Evolutionary conservation across 2,329 filamentous ascomycete genomes (phyloP).

Genomic region (Fusarium solani-melongenae): DNA sequence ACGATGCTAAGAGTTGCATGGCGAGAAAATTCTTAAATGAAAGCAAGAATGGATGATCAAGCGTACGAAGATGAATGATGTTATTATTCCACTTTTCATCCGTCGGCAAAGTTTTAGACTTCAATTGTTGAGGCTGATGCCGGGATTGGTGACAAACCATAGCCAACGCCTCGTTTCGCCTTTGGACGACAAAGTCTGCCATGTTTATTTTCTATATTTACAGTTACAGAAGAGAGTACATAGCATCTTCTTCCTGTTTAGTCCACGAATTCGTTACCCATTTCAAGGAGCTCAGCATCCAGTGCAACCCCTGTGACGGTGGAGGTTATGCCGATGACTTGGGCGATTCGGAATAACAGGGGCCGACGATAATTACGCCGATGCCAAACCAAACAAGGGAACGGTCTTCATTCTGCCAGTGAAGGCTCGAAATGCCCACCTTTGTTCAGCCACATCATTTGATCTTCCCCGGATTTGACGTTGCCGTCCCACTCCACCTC

Average conservation of each 20-base stretch:
- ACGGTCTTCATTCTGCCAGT: not conserved
- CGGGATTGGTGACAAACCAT: not conserved
- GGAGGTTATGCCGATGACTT: not conserved
- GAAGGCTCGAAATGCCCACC: not conserved
- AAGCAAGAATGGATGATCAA: not conserved
- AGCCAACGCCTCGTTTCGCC: not conserved
- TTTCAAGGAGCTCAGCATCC: not conserved
- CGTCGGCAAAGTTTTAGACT: too few species aligned
- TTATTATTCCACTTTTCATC: not conserved
- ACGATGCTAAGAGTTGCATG: not conserved
- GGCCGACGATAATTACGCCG: not conserved
- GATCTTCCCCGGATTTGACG: not conserved
- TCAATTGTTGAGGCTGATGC: not conserved
- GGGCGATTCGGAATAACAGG: not conserved
- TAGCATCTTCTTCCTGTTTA: not conserved
- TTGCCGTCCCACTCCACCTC: too few species aligned
- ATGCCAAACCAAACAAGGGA: not conserved
- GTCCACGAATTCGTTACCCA: not conserved
- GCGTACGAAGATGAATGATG: not conserved
- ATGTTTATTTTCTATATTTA: not conserved
- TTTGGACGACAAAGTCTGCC: not conserved
- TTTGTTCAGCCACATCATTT: not conserved
- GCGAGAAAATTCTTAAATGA: not conserved
- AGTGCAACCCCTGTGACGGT: not conserved
- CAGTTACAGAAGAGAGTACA: accelerated